These are phyloP conservation scores for Alternaria novae-zelandiae DNA, from an alignment of 2,329 filamentous ascomycete genomes.

Conservation along the genomic window DNA sequence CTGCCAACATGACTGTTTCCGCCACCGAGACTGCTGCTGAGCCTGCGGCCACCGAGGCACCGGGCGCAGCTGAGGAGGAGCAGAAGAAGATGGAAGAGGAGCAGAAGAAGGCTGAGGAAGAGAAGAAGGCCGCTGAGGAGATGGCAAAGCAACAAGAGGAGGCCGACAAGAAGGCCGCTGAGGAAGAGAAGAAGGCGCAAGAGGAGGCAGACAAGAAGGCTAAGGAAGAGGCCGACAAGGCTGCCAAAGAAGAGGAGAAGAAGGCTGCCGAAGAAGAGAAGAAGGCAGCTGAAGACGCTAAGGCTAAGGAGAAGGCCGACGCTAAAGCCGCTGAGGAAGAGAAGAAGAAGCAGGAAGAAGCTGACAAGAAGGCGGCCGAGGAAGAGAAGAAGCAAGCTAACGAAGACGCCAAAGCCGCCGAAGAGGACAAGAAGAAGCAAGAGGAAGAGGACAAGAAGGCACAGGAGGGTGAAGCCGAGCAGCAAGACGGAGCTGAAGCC, in stretches of 20 bases:
- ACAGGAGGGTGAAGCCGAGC: background rate
- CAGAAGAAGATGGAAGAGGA: background rate
- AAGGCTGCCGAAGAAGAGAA: background rate
- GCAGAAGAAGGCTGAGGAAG: background rate
- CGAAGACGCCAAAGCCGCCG: background rate
- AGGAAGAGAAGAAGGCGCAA: background rate
- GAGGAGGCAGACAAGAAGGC: background rate
- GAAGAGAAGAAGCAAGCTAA: conserved; percentile 2
- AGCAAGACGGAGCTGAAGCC: background rate
- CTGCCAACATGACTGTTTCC: background rate
- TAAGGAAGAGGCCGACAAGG: background rate
- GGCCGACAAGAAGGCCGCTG: background rate
- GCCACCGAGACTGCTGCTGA: background rate
- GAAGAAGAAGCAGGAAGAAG: background rate
- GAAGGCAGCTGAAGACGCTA: background rate
- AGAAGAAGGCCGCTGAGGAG: conserved; percentile 1
- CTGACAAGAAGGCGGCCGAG: conserved; percentile 1
- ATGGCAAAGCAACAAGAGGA: background rate
- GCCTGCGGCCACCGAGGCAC: background rate
- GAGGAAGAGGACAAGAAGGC: background rate
- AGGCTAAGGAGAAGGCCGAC: background rate
- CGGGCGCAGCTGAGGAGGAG: background rate
- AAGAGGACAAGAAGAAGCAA: background rate
- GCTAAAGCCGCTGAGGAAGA: background rate
- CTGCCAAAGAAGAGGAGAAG: background rate